phyloP scores from a whole-genome alignment of 2,329 filamentous ascomycete genomes.

The Graphilbum sp. region DNA sequence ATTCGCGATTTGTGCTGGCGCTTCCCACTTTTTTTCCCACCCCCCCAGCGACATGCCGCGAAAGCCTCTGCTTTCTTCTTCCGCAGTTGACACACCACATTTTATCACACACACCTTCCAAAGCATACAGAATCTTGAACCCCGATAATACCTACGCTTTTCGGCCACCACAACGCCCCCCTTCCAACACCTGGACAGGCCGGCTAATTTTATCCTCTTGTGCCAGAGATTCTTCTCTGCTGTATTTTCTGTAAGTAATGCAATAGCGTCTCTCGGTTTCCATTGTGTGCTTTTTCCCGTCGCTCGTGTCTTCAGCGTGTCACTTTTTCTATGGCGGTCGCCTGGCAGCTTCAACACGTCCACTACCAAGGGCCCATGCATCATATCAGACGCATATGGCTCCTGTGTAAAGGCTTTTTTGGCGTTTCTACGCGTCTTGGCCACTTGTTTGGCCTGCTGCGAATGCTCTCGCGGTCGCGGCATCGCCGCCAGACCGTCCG shows the following conservation, averaged over 20 bases:
- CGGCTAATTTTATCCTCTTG: background rate
- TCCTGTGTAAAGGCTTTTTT: too few relatives aligned
- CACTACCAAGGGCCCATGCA: too few relatives aligned
- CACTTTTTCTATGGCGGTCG: too few relatives aligned
- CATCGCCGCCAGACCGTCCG: too few relatives aligned
- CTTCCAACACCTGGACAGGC: background rate
- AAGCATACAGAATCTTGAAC: conserved; percentile 5
- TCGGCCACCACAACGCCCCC: background rate
- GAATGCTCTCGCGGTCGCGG: background rate
- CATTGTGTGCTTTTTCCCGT: too few relatives aligned
- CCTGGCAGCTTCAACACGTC: too few relatives aligned
- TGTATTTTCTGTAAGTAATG: background rate
- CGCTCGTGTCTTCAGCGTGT: too few relatives aligned
- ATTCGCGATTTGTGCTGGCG: too few relatives aligned
- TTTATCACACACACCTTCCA: conserved; percentile 7
- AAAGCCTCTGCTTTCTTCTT: conserved; percentile 5
- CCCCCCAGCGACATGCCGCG: conserved; percentile 1
- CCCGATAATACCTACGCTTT: conserved; percentile 1
- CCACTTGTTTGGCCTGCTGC: too few relatives aligned
- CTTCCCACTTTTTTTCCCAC: conserved; percentile 1
- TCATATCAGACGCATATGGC: too few relatives aligned
- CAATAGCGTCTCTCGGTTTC: background rate
- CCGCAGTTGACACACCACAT: conserved; percentile 4
- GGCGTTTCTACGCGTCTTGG: too few relatives aligned
- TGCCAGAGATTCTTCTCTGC: background rate